A percentile compares a stretch with the other conserved stretches of the same genome.
These are phyloP conservation scores for Raphanus raphanistrum DNA, from an alignment of 345 rosid genomes.

Conservation along the genomic window DNA sequence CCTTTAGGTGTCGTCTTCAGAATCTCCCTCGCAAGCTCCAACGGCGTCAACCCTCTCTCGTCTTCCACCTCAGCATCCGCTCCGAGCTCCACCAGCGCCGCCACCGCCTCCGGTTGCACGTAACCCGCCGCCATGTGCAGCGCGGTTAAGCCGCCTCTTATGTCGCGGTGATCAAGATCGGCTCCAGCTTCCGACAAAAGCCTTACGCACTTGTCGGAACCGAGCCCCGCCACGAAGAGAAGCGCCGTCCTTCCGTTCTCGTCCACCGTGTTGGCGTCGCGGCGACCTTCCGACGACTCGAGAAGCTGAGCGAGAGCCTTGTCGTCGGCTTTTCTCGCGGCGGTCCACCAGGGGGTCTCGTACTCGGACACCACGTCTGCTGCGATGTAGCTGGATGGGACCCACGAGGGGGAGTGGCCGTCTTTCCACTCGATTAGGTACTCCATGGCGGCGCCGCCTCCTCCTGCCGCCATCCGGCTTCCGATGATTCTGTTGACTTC, in stretches of 20 bases:
- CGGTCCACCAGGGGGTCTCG: slow-evolving; percentile 94
- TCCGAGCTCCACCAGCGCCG: slow-evolving; percentile 53
- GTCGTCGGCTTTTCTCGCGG: slow-evolving; percentile 84
- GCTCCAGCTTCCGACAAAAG: slow-evolving; percentile 77
- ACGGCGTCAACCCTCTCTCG: slow-evolving; percentile 65
- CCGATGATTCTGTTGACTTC: slow-evolving; percentile 81
- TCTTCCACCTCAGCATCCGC: slow-evolving; percentile 75
- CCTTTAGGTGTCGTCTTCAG: slow-evolving; percentile 76
- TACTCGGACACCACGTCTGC: slow-evolving; percentile 83
- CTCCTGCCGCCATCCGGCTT: slow-evolving; percentile 49
- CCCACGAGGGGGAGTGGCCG: slow-evolving; percentile 82
- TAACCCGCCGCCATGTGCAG: slow-evolving; percentile 95
- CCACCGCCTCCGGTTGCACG: slow-evolving; percentile 53
- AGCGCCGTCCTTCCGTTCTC: slow-evolving; percentile 80
- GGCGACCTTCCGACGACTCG: slow-evolving; percentile 43
- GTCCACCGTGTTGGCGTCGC: slow-evolving; percentile 79
- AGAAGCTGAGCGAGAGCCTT: slow-evolving; percentile 52
- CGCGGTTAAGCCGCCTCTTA: slow-evolving; percentile 72
- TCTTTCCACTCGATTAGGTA: slow-evolving; percentile 90
- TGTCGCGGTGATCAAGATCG: slow-evolving; percentile 59
- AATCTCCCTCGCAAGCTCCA: slow-evolving; percentile 68
- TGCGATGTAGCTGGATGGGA: slow-evolving; percentile 67
- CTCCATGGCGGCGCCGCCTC: slow-evolving; percentile 62
- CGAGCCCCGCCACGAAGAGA: slow-evolving; percentile 78
- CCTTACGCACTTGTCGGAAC: slow-evolving; percentile 71